These are phyloP conservation scores for Xylariaceae sp. DNA, from an alignment of 2,329 filamentous ascomycete species.

Conservation along the genomic window DNA sequence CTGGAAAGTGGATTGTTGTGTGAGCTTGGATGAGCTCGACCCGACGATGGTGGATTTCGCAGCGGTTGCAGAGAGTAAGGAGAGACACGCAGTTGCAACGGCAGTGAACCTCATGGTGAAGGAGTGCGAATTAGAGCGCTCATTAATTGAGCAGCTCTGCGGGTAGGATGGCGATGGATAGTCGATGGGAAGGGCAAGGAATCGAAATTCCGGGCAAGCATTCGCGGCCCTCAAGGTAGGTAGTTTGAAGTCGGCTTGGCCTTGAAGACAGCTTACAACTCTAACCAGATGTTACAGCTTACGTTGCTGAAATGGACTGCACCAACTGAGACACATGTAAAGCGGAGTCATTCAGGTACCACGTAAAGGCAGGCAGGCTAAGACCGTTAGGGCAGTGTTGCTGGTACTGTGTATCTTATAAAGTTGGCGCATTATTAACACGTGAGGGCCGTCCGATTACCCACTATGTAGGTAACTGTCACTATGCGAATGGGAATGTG, in stretches of 20 bases:
- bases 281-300: conserved; percentile 26
- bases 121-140: conserved; percentile 23
- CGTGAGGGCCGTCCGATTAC: too few relatives aligned
- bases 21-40: conserved; percentile 51
- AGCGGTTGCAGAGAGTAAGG: conserved; percentile 48
- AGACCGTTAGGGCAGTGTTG: too few relatives aligned
- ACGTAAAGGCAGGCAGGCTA: too few relatives aligned
- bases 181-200: conserved; percentile 7
- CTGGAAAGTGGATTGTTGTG: conserved; percentile 63
- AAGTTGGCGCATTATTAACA: too few relatives aligned
- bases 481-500: too few relatives aligned
- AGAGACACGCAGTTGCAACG: conserved; percentile 53
- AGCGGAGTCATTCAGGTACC: neutral
- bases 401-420: too few relatives aligned
- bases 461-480: too few relatives aligned
- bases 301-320: conserved; percentile 23
- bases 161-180: conserved; percentile 7
- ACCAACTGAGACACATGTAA: neutral
- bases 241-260: conserved; percentile 15
- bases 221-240: conserved; percentile 11
- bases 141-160: conserved; percentile 29
- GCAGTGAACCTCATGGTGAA: conserved; percentile 44
- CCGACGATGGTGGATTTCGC: conserved; percentile 26
- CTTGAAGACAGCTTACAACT: conserved; percentile 20
- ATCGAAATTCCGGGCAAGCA: conserved; percentile 13